Conservation (phyloP, 2,329 filamentous ascomycete genomes). For the Alternaria incomplexa region DNA sequence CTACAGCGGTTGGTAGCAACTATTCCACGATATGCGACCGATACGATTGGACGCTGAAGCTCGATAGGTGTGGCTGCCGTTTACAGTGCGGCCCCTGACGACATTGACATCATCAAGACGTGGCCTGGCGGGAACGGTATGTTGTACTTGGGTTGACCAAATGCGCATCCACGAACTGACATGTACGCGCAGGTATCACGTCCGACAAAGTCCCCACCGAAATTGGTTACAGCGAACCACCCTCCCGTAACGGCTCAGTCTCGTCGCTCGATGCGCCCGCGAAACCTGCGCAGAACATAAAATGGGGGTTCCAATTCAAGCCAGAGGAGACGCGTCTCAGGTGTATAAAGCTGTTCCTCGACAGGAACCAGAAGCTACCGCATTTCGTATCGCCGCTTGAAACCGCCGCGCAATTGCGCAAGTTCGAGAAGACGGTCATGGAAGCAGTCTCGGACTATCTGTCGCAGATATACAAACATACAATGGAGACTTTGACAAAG, state of each 20-base stretch:
- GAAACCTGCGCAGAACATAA: constrained; percentile 47
- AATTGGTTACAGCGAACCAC: constrained; percentile 60
- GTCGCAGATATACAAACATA: constrained; percentile 76
- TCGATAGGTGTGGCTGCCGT: constrained; percentile 68
- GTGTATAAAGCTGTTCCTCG: constrained; percentile 85
- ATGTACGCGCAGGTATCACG: constrained; percentile 62
- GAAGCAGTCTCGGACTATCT: constrained; percentile 83
- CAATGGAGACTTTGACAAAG: constrained; percentile 76
- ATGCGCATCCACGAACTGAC: constrained; percentile 12
- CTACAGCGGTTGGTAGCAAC: constrained; percentile 65
- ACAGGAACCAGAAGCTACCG: constrained; percentile 79
- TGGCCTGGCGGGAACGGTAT: constrained; percentile 80
- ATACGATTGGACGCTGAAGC: constrained; percentile 16
- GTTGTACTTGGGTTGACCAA: not conserved
- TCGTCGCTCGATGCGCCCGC: constrained; percentile 25
- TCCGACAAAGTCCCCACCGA: constrained; percentile 86
- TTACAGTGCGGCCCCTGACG: constrained; percentile 77
- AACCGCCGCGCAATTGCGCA: constrained; percentile 76
- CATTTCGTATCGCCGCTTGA: constrained; percentile 81
- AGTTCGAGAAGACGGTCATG: constrained; percentile 76
- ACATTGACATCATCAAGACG: constrained; percentile 80
- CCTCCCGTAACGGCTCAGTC: constrained; percentile 16
- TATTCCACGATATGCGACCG: not conserved
- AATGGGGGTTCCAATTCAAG: constrained; percentile 85
- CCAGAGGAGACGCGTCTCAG: constrained; percentile 77